These are phyloP conservation scores for Aspergillus sp. DNA, from an alignment of 2,329 filamentous ascomycete genomes.

Conservation along the genomic window DNA sequence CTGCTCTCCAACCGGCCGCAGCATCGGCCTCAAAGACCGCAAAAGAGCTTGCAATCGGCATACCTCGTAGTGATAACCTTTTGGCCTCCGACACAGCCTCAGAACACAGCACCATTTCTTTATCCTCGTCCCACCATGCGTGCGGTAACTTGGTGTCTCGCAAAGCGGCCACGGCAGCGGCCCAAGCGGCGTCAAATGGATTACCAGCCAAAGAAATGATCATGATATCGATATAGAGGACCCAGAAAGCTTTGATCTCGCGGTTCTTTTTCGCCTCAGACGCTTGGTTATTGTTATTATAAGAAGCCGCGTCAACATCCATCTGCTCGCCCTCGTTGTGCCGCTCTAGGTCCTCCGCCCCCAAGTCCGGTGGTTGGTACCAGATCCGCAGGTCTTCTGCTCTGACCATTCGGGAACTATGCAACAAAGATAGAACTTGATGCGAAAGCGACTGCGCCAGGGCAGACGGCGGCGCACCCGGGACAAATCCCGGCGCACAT, in stretches of 20 bases:
- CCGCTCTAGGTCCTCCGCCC: conserved; percentile 21
- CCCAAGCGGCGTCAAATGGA: conserved; percentile 85
- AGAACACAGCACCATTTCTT: conserved; percentile 69
- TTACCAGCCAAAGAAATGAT: conserved; percentile 91
- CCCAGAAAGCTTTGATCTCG: conserved; percentile 80
- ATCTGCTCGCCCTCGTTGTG: conserved; percentile 39
- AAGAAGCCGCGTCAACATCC: conserved; percentile 38
- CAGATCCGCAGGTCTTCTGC: conserved; percentile 65
- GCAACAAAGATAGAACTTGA: conserved; percentile 66
- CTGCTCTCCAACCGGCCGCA: conserved; percentile 30
- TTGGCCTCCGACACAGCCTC: conserved; percentile 47
- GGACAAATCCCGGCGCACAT: conserved; percentile 75
- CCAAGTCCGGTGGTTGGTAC: conserved; percentile 45
- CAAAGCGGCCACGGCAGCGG: conserved; percentile 71
- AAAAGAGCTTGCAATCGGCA: conserved; percentile 71
- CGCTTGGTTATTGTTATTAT: conserved; percentile 26
- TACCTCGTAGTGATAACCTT: conserved; percentile 52
- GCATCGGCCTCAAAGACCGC: conserved; percentile 62
- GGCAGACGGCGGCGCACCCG: conserved; percentile 69
- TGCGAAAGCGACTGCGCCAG: conserved; percentile 81
- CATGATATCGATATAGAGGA: conserved; percentile 88
- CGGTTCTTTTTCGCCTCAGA: conserved; percentile 19
- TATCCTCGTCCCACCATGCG: conserved; percentile 76
- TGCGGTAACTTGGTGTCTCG: conserved; percentile 66
- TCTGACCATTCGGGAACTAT: conserved; percentile 60